Conservation (phyloP, 2,329 filamentous ascomycete species). For the Grosmannia clavigera region DNA sequence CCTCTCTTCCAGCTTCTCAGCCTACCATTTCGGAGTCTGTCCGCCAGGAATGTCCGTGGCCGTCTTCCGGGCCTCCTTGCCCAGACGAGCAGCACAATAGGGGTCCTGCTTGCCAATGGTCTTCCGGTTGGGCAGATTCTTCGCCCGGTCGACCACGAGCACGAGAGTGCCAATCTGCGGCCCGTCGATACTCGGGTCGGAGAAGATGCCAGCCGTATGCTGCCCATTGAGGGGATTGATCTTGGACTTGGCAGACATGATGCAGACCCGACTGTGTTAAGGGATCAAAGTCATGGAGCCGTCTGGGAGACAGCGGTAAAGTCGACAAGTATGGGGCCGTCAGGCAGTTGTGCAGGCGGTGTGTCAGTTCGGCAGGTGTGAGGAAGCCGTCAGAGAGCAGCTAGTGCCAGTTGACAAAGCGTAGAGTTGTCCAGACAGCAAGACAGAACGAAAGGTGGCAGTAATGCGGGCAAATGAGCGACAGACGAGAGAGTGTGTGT, state of each 20-base stretch:
- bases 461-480: not conserved
- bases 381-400: no score
- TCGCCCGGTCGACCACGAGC: conserved; percentile 82
- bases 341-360: no score
- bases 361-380: no score
- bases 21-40: conserved; percentile 90
- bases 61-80: conserved; percentile 96
- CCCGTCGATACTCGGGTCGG: conserved; percentile 86
- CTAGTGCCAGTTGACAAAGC: no score
- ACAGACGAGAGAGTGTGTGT: not conserved
- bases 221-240: conserved; percentile 45
- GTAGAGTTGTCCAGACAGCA: no score
- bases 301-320: no score
- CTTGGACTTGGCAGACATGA: conserved; percentile 42
- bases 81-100: conserved; percentile 84
- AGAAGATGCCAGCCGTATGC: conserved; percentile 87
- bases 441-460: no score
- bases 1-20: conserved; percentile 2
- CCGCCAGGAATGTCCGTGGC: conserved; percentile 86
- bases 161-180: conserved; percentile 90
- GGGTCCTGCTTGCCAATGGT: conserved; percentile 98
- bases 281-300: not conserved
- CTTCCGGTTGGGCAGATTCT: conserved; percentile 93
- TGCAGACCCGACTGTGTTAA: not conserved
- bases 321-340: no score